Percentiles rank a stretch among this genome's conserved stretches.
phyloP scores from a whole-genome alignment of 2,329 filamentous ascomycete species.

The Magnaporthiopsis incrustans region DNA sequence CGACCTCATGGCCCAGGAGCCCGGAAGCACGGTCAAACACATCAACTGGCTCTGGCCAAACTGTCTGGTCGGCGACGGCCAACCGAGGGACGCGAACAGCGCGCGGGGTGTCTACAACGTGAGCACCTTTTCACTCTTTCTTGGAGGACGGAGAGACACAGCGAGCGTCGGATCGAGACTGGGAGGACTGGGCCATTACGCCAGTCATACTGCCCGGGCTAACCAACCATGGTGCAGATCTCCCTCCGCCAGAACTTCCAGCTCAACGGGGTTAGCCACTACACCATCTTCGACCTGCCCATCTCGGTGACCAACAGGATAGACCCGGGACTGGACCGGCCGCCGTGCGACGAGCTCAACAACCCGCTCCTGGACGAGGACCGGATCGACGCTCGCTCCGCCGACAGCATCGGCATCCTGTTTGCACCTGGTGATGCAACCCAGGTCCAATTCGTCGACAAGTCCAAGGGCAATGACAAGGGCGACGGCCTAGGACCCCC shows the following conservation, averaged over 20 bases:
- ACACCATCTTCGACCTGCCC: conserved; percentile 64
- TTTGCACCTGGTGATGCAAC: conserved; percentile 45
- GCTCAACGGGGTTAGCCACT: conserved; percentile 54
- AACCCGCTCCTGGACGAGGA: conserved; percentile 42
- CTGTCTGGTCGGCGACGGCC: conserved; percentile 55
- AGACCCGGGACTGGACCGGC: conserved; percentile 24
- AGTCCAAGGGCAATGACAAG: conserved; percentile 17
- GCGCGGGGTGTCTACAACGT: conserved; percentile 58
- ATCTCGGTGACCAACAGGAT: conserved; percentile 62
- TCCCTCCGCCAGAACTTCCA: conserved; percentile 65
- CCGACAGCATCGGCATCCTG: conserved; percentile 35
- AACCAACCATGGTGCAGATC: conserved; percentile 34
- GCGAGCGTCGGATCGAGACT: too few relatives aligned
- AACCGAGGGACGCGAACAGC: conserved; percentile 34
- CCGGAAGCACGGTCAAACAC: conserved; percentile 64
- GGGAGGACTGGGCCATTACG: background rate
- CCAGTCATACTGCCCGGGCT: background rate
- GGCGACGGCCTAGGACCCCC: conserved; percentile 16
- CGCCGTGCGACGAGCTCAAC: conserved; percentile 38
- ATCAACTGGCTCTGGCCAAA: conserved; percentile 65
- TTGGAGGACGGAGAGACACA: background rate
- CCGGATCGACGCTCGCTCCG: conserved; percentile 32
- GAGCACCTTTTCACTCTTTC: conserved; percentile 14
- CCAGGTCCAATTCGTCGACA: conserved; percentile 27
- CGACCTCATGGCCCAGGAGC: conserved; percentile 55